Evolutionary conservation across 805 yeast species (phyloP).

Genomic region (Komagataella ulmi): DNA sequence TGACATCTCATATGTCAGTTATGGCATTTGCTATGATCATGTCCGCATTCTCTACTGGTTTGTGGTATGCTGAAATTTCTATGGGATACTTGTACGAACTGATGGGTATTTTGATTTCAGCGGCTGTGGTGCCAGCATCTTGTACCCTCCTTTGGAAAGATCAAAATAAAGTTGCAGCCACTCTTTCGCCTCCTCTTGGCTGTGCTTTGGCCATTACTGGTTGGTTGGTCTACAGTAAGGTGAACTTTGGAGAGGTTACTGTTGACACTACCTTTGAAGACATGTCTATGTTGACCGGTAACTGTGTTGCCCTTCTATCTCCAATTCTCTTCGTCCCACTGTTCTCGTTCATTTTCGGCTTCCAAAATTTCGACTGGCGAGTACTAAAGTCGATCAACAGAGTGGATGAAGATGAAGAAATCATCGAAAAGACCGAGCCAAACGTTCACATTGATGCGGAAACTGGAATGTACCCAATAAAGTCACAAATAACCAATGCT

Average conservation of each 20-base stretch:
- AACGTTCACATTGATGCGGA: constrained; percentile 11
- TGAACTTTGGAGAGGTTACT: constrained; percentile 26
- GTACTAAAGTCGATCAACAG: constrained; percentile 44
- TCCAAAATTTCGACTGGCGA: constrained; percentile 67
- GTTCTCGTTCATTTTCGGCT: constrained; percentile 48
- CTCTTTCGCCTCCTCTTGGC: constrained; percentile 67
- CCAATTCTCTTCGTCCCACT: constrained; percentile 58
- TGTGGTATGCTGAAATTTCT: constrained; percentile 67
- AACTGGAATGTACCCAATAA: constrained; percentile 11
- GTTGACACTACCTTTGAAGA: constrained; percentile 59
- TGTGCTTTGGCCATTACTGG: constrained; percentile 60
- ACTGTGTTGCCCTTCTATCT: constrained; percentile 66
- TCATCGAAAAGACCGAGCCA: constrained; percentile 21
- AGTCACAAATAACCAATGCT: constrained; percentile 15
- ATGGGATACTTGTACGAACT: constrained; percentile 82
- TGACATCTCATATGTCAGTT: constrained; percentile 56
- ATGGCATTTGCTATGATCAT: constrained; percentile 41
- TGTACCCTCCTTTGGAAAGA: constrained; percentile 50
- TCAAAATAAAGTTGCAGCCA: constrained; percentile 59
- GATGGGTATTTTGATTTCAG: constrained; percentile 82
- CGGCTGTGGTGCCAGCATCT: constrained; percentile 72
- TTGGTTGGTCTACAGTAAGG: constrained; percentile 43
- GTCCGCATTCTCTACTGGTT: constrained; percentile 77
- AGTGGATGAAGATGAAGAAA: constrained; percentile 62
- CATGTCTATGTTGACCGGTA: constrained; percentile 83